A percentile compares a stretch with the other conserved stretches of the same genome.
Conservation (phyloP, 2,329 filamentous ascomycete genomes). For the Fusarium hostae region DNA sequence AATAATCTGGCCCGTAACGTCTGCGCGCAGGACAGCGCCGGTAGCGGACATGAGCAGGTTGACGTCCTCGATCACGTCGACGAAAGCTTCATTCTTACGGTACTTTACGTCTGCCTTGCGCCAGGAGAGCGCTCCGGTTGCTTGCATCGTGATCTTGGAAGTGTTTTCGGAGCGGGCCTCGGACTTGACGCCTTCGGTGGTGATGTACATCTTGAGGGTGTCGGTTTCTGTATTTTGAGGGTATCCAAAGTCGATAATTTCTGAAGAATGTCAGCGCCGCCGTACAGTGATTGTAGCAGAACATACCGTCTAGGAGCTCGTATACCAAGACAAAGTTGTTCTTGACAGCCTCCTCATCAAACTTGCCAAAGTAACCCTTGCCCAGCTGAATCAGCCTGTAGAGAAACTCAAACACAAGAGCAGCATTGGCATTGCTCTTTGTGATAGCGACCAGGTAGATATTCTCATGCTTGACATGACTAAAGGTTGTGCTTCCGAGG, state of each 20-base stretch:
- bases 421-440: conserved; percentile 99
- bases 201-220: conserved; percentile 99
- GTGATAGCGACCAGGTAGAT: conserved; percentile 98
- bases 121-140: conserved; percentile 96
- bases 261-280: conserved; percentile 55
- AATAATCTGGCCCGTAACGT: conserved; percentile 96
- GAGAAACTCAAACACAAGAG: conserved; percentile 96
- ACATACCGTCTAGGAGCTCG: conserved; percentile 87
- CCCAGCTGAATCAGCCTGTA: conserved; percentile 92
- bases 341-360: conserved; percentile 99
- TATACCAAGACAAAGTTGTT: conserved; percentile 99
- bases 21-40: conserved; percentile 91
- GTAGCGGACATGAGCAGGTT: conserved; percentile 99
- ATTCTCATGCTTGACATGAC: conserved; percentile 99
- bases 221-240: conserved; percentile 99
- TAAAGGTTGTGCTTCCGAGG: conserved; percentile 96
- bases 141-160: conserved; percentile 99
- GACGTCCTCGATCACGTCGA: conserved; percentile 98
- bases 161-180: conserved; percentile 89
- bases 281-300: too few species aligned
- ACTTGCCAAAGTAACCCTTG: conserved; percentile 97
- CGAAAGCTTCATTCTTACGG: conserved; percentile 98
- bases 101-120: conserved; percentile 97
- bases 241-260: conserved; percentile 99
- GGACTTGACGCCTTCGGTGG: conserved; percentile 97